Evolutionary conservation across 306 rosid species (phyloP).

Genomic region (Mimosa pudica): DNA sequence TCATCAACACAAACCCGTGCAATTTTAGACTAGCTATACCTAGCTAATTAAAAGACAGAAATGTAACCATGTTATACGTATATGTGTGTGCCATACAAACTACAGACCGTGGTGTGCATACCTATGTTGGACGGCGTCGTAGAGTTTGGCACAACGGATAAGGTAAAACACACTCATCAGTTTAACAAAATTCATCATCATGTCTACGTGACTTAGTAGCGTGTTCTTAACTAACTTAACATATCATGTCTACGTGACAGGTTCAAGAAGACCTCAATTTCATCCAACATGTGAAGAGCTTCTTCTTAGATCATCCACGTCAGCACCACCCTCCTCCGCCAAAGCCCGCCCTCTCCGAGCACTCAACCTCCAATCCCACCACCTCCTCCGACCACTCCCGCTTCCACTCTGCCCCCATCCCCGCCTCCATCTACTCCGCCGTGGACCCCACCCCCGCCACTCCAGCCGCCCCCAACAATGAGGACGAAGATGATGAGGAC

Average conservation of each 20-base stretch:
- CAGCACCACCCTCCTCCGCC: slow-evolving; percentile 49
- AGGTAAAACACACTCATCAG: slow-evolving; percentile 41
- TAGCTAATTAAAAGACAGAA: background rate
- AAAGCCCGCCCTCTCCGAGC: slow-evolving; percentile 85
- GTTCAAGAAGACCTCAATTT: slow-evolving; percentile 71
- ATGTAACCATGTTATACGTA: background rate
- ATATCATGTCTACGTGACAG: slow-evolving; percentile 30
- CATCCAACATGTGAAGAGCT: slow-evolving; percentile 67
- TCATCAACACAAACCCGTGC: background rate
- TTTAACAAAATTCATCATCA: background rate
- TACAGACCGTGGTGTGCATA: slow-evolving; percentile 91
- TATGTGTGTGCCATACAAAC: slow-evolving; percentile 14
- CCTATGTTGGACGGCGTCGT: slow-evolving; percentile 88
- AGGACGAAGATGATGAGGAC: slow-evolving; percentile 45
- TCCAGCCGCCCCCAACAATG: slow-evolving; percentile 25
- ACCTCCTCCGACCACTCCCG: slow-evolving; percentile 47
- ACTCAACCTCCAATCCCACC: slow-evolving; percentile 85
- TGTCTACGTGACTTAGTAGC: background rate
- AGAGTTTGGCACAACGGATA: slow-evolving; percentile 82
- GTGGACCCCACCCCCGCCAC: slow-evolving; percentile 32
- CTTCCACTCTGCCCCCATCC: background rate
- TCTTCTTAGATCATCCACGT: slow-evolving; percentile 56
- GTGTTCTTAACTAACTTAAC: background rate
- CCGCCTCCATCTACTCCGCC: slow-evolving; percentile 1
- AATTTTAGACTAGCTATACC: slow-evolving; percentile 7